These are phyloP conservation scores for Theobroma cacao DNA, from an alignment of 345 rosid species.

Conservation along the genomic window DNA sequence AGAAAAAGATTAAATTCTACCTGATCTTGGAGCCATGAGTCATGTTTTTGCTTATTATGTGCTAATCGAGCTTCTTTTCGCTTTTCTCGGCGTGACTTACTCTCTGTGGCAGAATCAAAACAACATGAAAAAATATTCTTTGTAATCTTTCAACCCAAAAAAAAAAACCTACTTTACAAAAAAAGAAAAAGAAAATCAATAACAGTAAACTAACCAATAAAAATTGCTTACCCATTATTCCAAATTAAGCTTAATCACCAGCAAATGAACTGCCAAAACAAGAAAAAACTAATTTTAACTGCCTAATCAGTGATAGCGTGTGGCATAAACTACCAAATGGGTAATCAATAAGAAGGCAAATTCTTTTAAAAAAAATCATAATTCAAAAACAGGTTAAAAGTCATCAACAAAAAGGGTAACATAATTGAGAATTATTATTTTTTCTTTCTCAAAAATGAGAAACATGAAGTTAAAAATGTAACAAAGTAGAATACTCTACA, in stretches of 20 bases:
- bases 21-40: constrained; percentile 64
- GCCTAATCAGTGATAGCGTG: not conserved
- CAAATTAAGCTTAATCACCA: not conserved
- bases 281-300: not conserved
- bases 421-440: not conserved
- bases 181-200: not conserved
- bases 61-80: constrained; percentile 62
- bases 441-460: not conserved
- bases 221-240: constrained; percentile 9
- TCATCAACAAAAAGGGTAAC: not conserved
- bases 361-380: too few relatives aligned
- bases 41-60: constrained; percentile 44
- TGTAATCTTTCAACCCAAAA: not conserved
- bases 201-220: not conserved
- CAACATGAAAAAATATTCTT: not conserved
- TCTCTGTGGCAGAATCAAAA: constrained; percentile 27
- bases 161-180: not conserved
- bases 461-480: not conserved
- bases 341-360: too few relatives aligned
- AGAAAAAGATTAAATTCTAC: constrained; percentile 24
- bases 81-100: constrained; percentile 46
- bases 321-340: not conserved
- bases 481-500: not conserved
- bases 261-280: not conserved
- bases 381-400: not conserved